Conservation (phyloP, 2,329 filamentous ascomycete genomes). For the Trichoderma sp. region DNA sequence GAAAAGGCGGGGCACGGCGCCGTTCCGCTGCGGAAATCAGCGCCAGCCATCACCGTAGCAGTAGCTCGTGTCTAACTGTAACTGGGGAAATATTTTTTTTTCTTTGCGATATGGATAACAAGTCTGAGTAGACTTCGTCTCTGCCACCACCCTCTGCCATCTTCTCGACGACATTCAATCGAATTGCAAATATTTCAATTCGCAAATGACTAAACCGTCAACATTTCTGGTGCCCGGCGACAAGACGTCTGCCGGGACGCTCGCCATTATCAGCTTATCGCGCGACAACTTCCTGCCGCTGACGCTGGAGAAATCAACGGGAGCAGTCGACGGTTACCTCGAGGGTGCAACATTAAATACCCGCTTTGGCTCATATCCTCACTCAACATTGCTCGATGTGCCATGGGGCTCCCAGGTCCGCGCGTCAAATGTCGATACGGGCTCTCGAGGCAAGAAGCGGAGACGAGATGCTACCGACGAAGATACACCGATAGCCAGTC, state of each 20-base stretch:
- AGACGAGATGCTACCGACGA: slow-evolving; percentile 50
- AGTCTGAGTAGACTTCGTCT: neutral
- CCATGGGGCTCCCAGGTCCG: slow-evolving; percentile 92
- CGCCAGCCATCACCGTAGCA: neutral
- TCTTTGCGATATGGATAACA: neutral
- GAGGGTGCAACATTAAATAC: slow-evolving; percentile 85
- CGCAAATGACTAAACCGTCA: slow-evolving; percentile 50
- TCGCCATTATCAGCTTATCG: slow-evolving; percentile 84
- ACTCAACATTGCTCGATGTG: slow-evolving; percentile 70
- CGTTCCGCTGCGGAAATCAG: slow-evolving; percentile 12
- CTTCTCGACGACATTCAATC: neutral
- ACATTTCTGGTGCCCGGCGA: slow-evolving; percentile 75
- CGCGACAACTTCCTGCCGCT: slow-evolving; percentile 81
- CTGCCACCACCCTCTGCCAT: neutral
- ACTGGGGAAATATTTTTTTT: slow-evolving; percentile 10
- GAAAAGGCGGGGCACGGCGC: slow-evolving; percentile 8
- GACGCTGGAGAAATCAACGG: slow-evolving; percentile 60
- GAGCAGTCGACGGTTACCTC: slow-evolving; percentile 66
- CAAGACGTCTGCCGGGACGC: slow-evolving; percentile 58
- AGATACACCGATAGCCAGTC: slow-evolving; percentile 37
- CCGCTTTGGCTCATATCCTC: slow-evolving; percentile 86
- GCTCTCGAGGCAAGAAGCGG: slow-evolving; percentile 74
- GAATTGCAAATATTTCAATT: neutral
- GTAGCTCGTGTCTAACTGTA: neutral
- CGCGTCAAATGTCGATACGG: slow-evolving; percentile 86